Evolutionary conservation across 192 early-diverging fungal genomes (phyloP), one percentile per base, ranked within the genome.

Genomic region (Backusella luteola): DNA sequence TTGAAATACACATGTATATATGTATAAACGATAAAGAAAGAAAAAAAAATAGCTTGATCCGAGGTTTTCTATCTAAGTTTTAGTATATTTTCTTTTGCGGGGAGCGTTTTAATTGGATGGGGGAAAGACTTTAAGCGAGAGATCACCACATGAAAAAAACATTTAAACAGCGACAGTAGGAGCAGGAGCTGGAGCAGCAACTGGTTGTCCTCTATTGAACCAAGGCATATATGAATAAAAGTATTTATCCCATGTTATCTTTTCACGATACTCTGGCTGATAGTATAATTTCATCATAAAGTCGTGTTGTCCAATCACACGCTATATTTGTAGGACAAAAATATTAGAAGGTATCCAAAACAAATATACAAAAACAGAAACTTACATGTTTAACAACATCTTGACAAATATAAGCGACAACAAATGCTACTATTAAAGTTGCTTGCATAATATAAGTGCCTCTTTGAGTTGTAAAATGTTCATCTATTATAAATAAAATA

Each of bases 391-490:
- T 29, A n/a, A 63, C 56, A 63, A 26, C 0, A 1, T 23, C 56
- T 63, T 63, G 56, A 63, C 56, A 63, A 23, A 23, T 8, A 29
- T 32, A 71, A 29, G 70, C 11, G 29, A 71, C 70, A 7, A 71
- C 12, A 71, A n/a, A 23, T 34, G 70, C 23, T 0, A 71, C 23
- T 46, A 71, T 71, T 49, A 71, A 19, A 49, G 39, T 46, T 0
- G 42, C 9, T 71, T 71, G 70, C 70, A 71, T 71, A 34, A 71
- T 71, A 49, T 14, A 71, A 3, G 42, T 41, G 0, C 44, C 70
- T 49, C 70, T 35, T 14, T 69, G 68, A 49, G 21, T 12, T 71
- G 41, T n/a, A 34, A 46, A 44, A 1, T 6, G n/a, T 2, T 71
- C 26, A 21, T 36, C 70, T 71, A 71, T 35, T 35, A 68, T 35